Base-by-base conservation (phyloP, 2,329 filamentous ascomycete species). In the Penicillium brevicompactum region DNA sequence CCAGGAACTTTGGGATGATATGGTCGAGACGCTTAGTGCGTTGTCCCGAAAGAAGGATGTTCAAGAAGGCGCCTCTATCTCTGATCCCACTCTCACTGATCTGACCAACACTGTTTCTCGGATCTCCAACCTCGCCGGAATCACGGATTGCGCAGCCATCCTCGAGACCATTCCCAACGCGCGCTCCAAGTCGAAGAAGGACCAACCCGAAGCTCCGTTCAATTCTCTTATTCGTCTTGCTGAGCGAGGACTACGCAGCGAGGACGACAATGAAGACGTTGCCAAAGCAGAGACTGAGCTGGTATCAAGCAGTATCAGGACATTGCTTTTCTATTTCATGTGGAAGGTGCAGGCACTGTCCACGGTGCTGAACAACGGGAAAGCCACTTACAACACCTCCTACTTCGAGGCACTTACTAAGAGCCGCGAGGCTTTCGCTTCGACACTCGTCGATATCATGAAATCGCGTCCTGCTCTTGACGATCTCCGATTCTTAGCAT, bases 291-390 rank as follows among this genome's bases (percentile, higher is more conserved):
- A 97, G 72, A 90, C 94, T 62, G 87, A 90, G 60, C 80, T 94
- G 42, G 87, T 91, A 6, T 81, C 85, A 2, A 88, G 87, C 64
- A 88, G 91, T 30, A 89, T 95, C 66, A 88, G 89, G 61, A 82
- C 87, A 2, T 82, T 89, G 48, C 82, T 92, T 45, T 91, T 95
- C 75, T 97, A 97, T 76, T 96, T 97, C 70, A 91, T 96, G 86
- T 99, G 94, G 94, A 93, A 94, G 70, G 83, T 89, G 21, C 84
- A 85, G 50, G 79, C 81, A 49, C 67, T 91, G 57, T 78, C 80
- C 58, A 78, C 81, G 51, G 73, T 82, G 14, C 72, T 90, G 34
- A 76, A 80, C 14, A 66, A 74, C 9, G 79, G 80, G 24, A 82
- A 85, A 42, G 80, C 82, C 21, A 76, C 78, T 1, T 87, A 88